Conservation (phyloP, 1,284 basidiomycete genomes). For the Pisolithus thermaeus region DNA sequence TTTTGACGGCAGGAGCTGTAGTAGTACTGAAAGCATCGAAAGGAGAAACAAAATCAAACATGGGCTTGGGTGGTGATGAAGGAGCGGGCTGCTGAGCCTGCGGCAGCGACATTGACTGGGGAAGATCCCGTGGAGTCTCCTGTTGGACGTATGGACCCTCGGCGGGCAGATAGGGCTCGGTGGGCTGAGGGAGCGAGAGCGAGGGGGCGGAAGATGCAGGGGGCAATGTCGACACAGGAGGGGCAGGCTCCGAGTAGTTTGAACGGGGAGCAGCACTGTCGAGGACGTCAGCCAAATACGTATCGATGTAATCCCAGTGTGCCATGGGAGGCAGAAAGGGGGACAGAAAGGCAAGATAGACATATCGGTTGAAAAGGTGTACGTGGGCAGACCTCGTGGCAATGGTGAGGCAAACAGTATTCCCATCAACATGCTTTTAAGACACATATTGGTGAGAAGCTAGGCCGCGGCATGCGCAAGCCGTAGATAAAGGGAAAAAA, state of each 20-base stretch:
- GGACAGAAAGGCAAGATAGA: background rate
- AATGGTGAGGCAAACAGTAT: constrained; percentile 16
- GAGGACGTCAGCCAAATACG: constrained; percentile 24
- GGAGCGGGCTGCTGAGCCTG: constrained; percentile 44
- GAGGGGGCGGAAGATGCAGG: constrained; percentile 45
- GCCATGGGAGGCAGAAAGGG: constrained; percentile 18
- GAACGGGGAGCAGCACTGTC: constrained; percentile 47
- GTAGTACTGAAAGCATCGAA: constrained; percentile 65
- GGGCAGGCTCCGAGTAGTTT: constrained; percentile 49
- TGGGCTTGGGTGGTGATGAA: constrained; percentile 65
- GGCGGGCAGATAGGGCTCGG: constrained; percentile 29
- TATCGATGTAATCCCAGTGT: constrained; percentile 28
- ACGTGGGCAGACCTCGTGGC: constrained; percentile 19
- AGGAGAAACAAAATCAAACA: constrained; percentile 78
- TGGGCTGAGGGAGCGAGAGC: constrained; percentile 22
- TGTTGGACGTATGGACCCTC: constrained; percentile 43
- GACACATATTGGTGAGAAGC: background rate
- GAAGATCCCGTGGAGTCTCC: constrained; percentile 34
- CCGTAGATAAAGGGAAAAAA: constrained; percentile 1
- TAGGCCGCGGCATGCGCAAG: background rate
- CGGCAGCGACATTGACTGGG: constrained; percentile 25
- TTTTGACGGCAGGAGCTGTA: constrained; percentile 41
- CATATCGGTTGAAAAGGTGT: constrained; percentile 20
- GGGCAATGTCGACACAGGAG: constrained; percentile 32
- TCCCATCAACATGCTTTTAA: constrained; percentile 8